Conservation (phyloP, 1,284 basidiomycete species). For the Anthracocystis setariae region DNA sequence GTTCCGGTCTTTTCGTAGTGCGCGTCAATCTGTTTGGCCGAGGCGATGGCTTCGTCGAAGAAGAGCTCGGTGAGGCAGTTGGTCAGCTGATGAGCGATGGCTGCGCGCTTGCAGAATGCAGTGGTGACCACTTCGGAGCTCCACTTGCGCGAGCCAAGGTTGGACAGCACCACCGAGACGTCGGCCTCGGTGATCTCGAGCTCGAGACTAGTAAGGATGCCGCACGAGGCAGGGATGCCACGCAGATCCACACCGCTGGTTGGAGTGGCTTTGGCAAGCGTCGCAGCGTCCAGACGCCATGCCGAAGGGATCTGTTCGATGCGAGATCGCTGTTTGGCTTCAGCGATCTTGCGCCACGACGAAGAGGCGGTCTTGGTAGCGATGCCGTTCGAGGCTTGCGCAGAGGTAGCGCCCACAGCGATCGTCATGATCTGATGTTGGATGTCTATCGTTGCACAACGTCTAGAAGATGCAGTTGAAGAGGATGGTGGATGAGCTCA, state of each 20-base stretch:
- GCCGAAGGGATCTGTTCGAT: constrained; percentile 26
- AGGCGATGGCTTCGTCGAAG: constrained; percentile 38
- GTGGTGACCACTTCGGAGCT: constrained; percentile 32
- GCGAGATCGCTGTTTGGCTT: constrained; percentile 34
- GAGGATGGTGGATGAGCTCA: background rate
- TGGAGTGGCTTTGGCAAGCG: constrained; percentile 7
- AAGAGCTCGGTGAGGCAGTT: constrained; percentile 51
- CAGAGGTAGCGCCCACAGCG: constrained; percentile 13
- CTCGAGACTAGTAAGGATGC: constrained; percentile 31
- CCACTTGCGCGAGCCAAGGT: constrained; percentile 24
- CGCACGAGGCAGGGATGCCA: constrained; percentile 28
- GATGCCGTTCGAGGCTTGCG: constrained; percentile 7
- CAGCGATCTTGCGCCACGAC: constrained; percentile 32
- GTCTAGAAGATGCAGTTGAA: background rate
- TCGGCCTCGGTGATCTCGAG: constrained; percentile 35
- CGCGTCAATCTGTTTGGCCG: constrained; percentile 23
- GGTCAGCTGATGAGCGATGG: constrained; percentile 52
- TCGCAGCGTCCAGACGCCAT: constrained; percentile 26
- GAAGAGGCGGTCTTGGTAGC: constrained; percentile 14
- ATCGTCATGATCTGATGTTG: constrained; percentile 16
- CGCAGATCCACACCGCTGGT: constrained; percentile 31
- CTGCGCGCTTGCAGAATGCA: constrained; percentile 52
- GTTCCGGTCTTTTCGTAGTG: constrained; percentile 11
- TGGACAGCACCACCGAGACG: constrained; percentile 19
- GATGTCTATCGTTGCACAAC: background rate